Conservation (phyloP, 2,329 filamentous ascomycete genomes). For the Trichophyton equinum region DNA sequence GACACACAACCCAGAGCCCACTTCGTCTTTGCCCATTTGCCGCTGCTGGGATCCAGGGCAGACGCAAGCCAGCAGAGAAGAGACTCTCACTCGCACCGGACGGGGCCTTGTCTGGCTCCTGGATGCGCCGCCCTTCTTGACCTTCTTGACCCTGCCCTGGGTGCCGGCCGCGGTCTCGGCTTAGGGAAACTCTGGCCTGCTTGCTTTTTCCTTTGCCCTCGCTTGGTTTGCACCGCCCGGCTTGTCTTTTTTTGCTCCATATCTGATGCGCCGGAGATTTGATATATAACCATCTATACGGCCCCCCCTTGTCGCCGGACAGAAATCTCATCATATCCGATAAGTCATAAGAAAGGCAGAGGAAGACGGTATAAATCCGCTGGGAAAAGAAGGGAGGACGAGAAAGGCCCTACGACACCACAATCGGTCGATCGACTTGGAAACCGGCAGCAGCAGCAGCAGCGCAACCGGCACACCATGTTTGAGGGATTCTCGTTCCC, state of each 20-base stretch:
- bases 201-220: not conserved
- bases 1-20: not conserved
- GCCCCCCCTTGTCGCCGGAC: not conserved
- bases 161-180: not conserved
- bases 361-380: no score
- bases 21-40: not conserved
- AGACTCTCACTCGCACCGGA: not conserved
- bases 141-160: not conserved
- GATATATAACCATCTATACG: not conserved
- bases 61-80: no score
- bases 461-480: constrained; percentile 16
- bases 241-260: not conserved
- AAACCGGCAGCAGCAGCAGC: no score
- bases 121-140: no score
- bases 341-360: no score
- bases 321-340: not conserved
- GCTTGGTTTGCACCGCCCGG: not conserved
- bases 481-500: constrained; percentile 34
- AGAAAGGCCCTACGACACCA: no score
- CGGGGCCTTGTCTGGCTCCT: no score
- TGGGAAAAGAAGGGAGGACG: no score
- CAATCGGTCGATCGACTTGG: no score
- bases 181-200: not conserved
- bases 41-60: not conserved
- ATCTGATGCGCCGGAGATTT: constrained; percentile 4